Evolutionary conservation across 2,329 filamentous ascomycete genomes (phyloP), one percentile per base, ranked within the genome.

Genomic region (Leptographium radiaticola): DNA sequence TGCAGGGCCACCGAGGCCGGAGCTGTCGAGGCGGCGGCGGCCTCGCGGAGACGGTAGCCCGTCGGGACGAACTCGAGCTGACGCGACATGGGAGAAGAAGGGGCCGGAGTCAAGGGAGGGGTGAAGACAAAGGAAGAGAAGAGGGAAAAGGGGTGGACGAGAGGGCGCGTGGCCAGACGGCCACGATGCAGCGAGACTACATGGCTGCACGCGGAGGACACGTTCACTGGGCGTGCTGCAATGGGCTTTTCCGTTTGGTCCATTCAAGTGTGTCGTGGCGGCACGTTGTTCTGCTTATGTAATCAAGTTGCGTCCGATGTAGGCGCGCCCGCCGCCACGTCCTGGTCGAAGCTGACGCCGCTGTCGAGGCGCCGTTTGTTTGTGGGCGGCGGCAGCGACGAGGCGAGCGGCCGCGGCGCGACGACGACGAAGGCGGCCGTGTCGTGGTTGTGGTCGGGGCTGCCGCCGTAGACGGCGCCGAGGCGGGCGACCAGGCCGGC

Each of bases 281-380:
- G 25, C 25, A 25, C 25, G 25, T 5, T 25, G 25, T 25, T 25
- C 25, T 25, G 25, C 25, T 25, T 25, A 25, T 25, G 25, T 25
- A 25, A 25, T 25, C 25, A 25, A 5, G 5, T 5, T 25, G 25
- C 25, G 25, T 25, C 25, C 25, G 25, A 3, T 5, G 3, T 25
- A 2, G 25, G 2, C 25, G 5, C 25, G 25, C 25, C 3, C 2
- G 25, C 25, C 25, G 25, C 25, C 25, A 2, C 25, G 25, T 80
- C 77, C 33, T 77, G 75, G 62, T 80, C 58, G 30, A 81, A 67
- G 0, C 76, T 76, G 50, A 81, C 60, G 0, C 77, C 79, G 53
- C 75, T 79, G 62, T 81, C 78, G 58, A 74, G 71, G 55, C 71
- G 68, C 55, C 75, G 71, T 55, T 68, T 68, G 68, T 66, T 72